These are phyloP conservation scores for Aureobasidium lini DNA, from an alignment of 2,329 filamentous ascomycete species.

Conservation along the genomic window DNA sequence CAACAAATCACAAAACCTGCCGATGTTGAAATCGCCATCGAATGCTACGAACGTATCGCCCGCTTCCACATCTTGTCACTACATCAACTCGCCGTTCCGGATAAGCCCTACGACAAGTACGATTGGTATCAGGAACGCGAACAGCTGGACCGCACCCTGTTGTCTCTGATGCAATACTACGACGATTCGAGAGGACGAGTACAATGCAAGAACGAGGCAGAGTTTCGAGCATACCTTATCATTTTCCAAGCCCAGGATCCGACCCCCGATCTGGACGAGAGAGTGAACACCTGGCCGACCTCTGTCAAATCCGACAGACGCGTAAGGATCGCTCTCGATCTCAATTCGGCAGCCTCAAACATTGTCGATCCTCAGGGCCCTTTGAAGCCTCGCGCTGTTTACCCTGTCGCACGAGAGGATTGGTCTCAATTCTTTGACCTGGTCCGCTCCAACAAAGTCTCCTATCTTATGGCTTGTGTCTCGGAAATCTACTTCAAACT, in stretches of 20 bases:
- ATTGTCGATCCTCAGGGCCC: slow-evolving; percentile 45
- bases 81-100: slow-evolving; percentile 49
- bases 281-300: slow-evolving; percentile 48
- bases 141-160: slow-evolving; percentile 55
- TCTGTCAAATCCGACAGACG: slow-evolving; percentile 44
- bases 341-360: slow-evolving; percentile 50
- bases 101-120: slow-evolving; percentile 44
- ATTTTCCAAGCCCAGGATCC: slow-evolving; percentile 46
- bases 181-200: slow-evolving; percentile 46
- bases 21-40: slow-evolving; percentile 51
- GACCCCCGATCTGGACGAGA: slow-evolving; percentile 48
- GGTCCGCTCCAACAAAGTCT: slow-evolving; percentile 47
- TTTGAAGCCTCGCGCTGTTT: slow-evolving; percentile 41
- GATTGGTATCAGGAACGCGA: slow-evolving; percentile 55
- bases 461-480: slow-evolving; percentile 58
- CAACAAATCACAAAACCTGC: slow-evolving; percentile 50
- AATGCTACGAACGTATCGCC: slow-evolving; percentile 55
- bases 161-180: slow-evolving; percentile 55
- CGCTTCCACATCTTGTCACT: slow-evolving; percentile 57
- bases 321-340: slow-evolving; percentile 49
- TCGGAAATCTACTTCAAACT: slow-evolving; percentile 56
- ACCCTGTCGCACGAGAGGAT: slow-evolving; percentile 51
- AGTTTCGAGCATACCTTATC: slow-evolving; percentile 57
- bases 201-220: slow-evolving; percentile 51
- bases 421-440: slow-evolving; percentile 52